Evolutionary conservation across 2,329 filamentous ascomycete genomes (phyloP).

Genomic region (Chrysoporthe puriensis): DNA sequence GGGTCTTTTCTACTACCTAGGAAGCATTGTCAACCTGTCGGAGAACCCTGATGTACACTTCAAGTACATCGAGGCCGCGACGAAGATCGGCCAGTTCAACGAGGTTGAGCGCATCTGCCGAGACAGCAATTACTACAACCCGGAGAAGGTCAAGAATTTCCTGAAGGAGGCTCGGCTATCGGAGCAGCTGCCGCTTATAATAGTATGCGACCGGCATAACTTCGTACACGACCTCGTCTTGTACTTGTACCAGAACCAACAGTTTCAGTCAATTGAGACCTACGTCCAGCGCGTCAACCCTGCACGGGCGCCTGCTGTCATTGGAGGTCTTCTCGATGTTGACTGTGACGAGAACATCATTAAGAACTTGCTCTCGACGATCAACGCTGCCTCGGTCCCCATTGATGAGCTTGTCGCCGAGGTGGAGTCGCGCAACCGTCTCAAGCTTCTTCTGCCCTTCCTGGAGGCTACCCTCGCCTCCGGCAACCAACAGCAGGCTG

Average conservation of each 20-base stretch:
- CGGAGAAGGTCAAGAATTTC: conserved; percentile 99
- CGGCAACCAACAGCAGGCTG: conserved; percentile 93
- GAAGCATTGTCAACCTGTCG: conserved; percentile 95
- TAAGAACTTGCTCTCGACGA: conserved; percentile 84
- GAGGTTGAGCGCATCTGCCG: conserved; percentile 98
- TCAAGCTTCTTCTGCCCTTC: conserved; percentile 96
- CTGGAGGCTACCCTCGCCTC: conserved; percentile 86
- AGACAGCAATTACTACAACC: conserved; percentile 87
- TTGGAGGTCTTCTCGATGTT: conserved; percentile 92
- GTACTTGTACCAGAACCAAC: conserved; percentile 97
- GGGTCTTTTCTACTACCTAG: conserved; percentile 97
- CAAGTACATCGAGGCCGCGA: conserved; percentile 99
- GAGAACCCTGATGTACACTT: conserved; percentile 96
- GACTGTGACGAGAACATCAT: conserved; percentile 97
- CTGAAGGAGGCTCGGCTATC: conserved; percentile 91
- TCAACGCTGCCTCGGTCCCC: conserved; percentile 82
- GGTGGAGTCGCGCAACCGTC: conserved; percentile 92
- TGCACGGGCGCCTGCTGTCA: conserved; percentile 83
- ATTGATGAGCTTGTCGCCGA: conserved; percentile 93
- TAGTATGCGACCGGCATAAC: conserved; percentile 99
- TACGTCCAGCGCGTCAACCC: conserved; percentile 98
- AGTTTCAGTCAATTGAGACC: conserved; percentile 97
- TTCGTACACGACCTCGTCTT: conserved; percentile 96
- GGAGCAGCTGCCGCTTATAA: conserved; percentile 94
- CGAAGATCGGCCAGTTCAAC: conserved; percentile 88